Base-by-base conservation (phyloP, 345 rosid species). In the Sisymbrium altissimum region DNA sequence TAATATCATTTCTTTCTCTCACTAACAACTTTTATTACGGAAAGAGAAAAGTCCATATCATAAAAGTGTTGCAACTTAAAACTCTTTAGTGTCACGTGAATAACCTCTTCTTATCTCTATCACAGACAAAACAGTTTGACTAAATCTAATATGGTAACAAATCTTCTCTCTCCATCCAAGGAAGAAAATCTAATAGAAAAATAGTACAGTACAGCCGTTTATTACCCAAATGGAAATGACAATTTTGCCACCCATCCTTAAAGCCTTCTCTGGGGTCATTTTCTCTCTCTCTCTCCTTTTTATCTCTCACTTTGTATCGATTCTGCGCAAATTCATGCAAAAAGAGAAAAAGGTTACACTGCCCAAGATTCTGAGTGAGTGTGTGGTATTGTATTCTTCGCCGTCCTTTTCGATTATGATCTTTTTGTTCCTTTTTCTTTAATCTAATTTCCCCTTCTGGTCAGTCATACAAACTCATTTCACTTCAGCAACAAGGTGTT, bases 241-340 rank as follows among this genome's bases (percentile, higher is more conserved):
- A 14, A n/a, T 27, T 19, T 0, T 73, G 25, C 54, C 71, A 41
- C 43, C 21, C 1, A 3, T 43, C 56, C 64, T 53, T 53, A 72
- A 72, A 62, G 48, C 38, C 48, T 53, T 13, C 30, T 50, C 30
- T 70, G 9, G 12, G 13, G 12, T 71, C 68, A 36, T 15, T 52
- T 45, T 56, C 3, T 36, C 3, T 17, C 3, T 36, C 3, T 17
- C 35, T 61, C 49, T 23, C 63, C n/a, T 52, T 50, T 49, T 72
- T 49, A 49, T 49, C 55, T 21, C 55, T 49, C 55, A 49, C 55
- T 49, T 49, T 49, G 12, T 25, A 30, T 65, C 32, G 57, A 41
- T 44, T 55, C 64, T 73, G 57, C 56, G 46, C 56, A 55, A 54
- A 53, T 73, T 64, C 77, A 73, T 73, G 77, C 77, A 55, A 65